Conservation (phyloP, 176 grass and related monocot species). For the Carex kokanica region DNA sequence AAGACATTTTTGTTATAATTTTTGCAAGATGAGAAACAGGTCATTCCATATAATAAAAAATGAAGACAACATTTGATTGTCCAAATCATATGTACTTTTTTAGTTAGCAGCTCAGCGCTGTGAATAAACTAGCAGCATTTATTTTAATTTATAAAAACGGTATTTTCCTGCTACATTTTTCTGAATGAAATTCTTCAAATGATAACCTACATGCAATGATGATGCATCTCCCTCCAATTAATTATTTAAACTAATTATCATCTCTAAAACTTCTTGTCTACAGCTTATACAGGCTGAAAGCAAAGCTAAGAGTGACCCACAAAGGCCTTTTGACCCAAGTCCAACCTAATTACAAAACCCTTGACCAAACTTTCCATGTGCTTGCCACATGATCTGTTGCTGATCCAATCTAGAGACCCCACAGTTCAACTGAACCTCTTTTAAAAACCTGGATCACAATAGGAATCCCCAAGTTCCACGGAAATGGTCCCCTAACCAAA, state of each 20-base stretch:
- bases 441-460: conserved; percentile 2
- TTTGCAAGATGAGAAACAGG: background rate
- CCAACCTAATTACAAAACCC: conserved; percentile 27
- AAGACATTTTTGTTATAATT: background rate
- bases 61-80: background rate
- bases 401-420: conserved; percentile 31
- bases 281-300: conserved; percentile 20
- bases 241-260: conserved; percentile 13
- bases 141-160: background rate
- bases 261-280: background rate
- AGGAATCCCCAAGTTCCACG: conserved; percentile 17
- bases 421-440: background rate
- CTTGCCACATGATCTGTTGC: conserved; percentile 24
- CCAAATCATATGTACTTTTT: no score
- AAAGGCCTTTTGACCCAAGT: conserved; percentile 16
- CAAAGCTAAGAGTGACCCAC: background rate
- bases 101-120: no score
- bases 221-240: background rate
- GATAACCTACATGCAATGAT: no score
- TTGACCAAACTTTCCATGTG: conserved; percentile 31
- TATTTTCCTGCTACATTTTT: no score
- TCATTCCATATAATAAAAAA: background rate
- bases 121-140: background rate
- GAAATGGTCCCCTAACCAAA: conserved; percentile 22
- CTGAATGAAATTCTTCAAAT: no score